Base-by-base conservation (phyloP, 2,329 filamentous ascomycete species). In the Microcera coccophila region DNA sequence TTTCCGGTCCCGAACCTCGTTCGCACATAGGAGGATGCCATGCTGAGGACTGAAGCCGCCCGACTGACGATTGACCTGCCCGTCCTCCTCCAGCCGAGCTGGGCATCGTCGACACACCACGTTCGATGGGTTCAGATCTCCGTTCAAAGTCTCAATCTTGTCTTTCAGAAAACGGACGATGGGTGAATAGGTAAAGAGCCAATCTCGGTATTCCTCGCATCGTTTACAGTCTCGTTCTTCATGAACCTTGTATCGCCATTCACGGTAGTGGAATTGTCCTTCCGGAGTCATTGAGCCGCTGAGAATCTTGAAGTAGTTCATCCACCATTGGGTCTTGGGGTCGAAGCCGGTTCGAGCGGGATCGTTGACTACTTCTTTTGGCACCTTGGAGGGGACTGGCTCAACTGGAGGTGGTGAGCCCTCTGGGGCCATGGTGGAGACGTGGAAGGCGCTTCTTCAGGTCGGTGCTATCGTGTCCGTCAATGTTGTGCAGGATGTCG, bases 21-120 rank as follows among this genome's bases (percentile, higher is more conserved):
- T 98, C 39, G 93, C 89, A 68, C 93, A 98, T 17, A 98, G 75
- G 60, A 94, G 64, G 50, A 98, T 96, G 28, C 93, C 93, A 62
- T 90, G 86, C 38, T 85, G 76, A 1, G 90, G 83, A 63, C 85
- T 84, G 64, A 97, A 97, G 1, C 93, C 93, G 19, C 91, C 93
- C 24, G 78, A 78, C 61, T 79, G 73, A 39, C 79, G 70, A 62
- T 85, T 82, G 36, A 84, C 74, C 39, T 78, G 72, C 16, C 81
- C 82, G 51, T 77, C 70, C 52, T 75, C 69, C 28, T 72, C 73
- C 24, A 81, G 65, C 22, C 73, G 68, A 12, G 76, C 73, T 7
- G 80, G 80, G 62, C 93, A 98, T 45, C 89, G 80, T 19, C 83
- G 77, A 64, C 93, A 98, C 33, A 84, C 75, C 45, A 98, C 86